Evolutionary conservation across 306 rosid species (phyloP), one percentile per base, ranked within the genome.

Genomic region (Sophora flavescens): DNA sequence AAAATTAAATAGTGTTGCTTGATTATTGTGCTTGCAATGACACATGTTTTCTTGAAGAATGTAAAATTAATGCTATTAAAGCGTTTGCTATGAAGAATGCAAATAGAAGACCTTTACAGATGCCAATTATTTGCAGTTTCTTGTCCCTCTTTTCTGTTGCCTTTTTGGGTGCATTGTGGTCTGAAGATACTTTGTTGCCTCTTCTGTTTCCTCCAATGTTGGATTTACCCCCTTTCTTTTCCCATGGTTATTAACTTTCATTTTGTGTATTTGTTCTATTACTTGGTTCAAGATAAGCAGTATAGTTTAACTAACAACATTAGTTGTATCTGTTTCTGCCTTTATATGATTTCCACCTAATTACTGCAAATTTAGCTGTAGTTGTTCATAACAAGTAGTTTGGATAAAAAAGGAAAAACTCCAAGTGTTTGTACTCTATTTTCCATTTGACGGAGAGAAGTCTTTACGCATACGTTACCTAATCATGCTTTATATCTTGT

Each of bases 371-470:
- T 30, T 59, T 30, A 42, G 42, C 41, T 60, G 9, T 44, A 45
- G 47, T 33, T 28, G 26, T 73, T 41, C 42, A 32, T 8, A 9
- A 26, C 14, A 8, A 30, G 11, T 58, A 58, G 63, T 58, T 58
- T 58, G 42, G 61, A 18, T 16, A 12, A 74, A 74, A 28, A n/a
- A 35, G 39, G 39, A n/a, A 26, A 70, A 32, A 3, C 3, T 8
- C 35, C 38, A 60, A 22, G n/a, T 41, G 11, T 63, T 30, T 66
- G 5, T 45, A 44, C 28, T 57, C 9, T 57, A 22, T 28, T 72
- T 32, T 72, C 78, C 45, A 9, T 72, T 42, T 7, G 1, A 42
- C 41, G 18, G 35, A 41, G 52, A 60, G 59, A 56, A 54, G 60
- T 2, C 52, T 13, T 22, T 75, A 12, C 51, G 6, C 32, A 36